Percentiles rank a stretch among this genome's conserved stretches.
phyloP scores from a whole-genome alignment of 176 grass and related monocot species.

The Bromus sterilis region DNA sequence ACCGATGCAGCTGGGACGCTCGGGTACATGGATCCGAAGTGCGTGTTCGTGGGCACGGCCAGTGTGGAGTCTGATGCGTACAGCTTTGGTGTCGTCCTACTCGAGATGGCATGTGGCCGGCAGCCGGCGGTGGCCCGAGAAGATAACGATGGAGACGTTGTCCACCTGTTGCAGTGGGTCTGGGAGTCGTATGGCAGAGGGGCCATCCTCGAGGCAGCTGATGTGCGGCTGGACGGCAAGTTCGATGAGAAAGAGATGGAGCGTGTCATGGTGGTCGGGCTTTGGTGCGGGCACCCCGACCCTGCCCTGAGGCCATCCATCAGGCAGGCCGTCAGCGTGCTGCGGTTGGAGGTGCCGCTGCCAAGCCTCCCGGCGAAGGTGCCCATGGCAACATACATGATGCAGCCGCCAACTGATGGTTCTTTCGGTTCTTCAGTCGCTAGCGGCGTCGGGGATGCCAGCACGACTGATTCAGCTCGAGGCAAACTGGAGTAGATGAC shows the following conservation, averaged over 20 bases:
- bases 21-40: constrained; percentile 20
- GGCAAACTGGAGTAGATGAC: not conserved
- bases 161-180: too few relatives aligned
- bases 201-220: too few relatives aligned
- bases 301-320: too few relatives aligned
- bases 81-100: constrained; percentile 37
- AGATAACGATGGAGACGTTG: too few relatives aligned
- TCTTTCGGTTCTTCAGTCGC: not conserved
- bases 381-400: not conserved
- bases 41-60: not conserved
- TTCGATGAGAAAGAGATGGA: too few relatives aligned
- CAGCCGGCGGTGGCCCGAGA: not conserved
- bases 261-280: too few relatives aligned
- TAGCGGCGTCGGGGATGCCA: not conserved
- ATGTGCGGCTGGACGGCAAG: too few relatives aligned
- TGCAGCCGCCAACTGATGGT: not conserved
- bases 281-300: too few relatives aligned
- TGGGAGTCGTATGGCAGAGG: too few relatives aligned
- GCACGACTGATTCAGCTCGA: not conserved
- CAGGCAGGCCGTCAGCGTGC: too few relatives aligned
- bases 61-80: constrained; percentile 18
- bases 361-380: not conserved
- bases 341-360: not conserved
- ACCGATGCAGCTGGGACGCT: not conserved
- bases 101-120: constrained; percentile 20